A percentile compares a stretch with the other conserved stretches of the same genome.
These are phyloP conservation scores for Melaleuca quinquenervia DNA, from an alignment of 345 rosid genomes.

Conservation along the genomic window DNA sequence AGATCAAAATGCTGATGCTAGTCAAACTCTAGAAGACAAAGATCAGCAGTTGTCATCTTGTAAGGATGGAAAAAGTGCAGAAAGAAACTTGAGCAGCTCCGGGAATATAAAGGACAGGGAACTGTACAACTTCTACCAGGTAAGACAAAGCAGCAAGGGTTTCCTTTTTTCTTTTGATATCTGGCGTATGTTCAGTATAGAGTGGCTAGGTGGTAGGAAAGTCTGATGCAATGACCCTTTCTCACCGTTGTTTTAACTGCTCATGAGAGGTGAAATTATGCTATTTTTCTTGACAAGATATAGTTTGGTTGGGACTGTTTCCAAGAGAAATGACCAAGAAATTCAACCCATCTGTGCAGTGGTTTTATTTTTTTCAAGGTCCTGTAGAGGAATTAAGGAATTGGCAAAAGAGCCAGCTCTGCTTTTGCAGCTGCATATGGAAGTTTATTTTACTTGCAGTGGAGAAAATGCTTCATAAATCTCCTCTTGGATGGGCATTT, in stretches of 20 bases:
- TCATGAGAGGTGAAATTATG: neutral
- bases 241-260: neutral
- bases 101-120: slow-evolving; percentile 43
- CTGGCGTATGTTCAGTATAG: neutral
- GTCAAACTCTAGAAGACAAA: slow-evolving; percentile 21
- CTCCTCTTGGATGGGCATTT: neutral
- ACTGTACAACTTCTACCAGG: slow-evolving; percentile 82
- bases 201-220: neutral
- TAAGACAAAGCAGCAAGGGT: slow-evolving; percentile 11
- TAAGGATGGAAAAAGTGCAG: slow-evolving; percentile 27
- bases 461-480: neutral
- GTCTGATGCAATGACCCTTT: neutral
- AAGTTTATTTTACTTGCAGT: neutral
- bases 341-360: neutral
- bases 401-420: neutral
- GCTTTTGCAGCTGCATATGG: neutral
- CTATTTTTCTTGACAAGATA: neutral
- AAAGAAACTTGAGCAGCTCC: slow-evolving; percentile 14
- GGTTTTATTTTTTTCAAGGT: neutral
- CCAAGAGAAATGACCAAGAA: neutral
- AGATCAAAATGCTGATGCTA: slow-evolving; percentile 24
- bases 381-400: neutral
- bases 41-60: slow-evolving; percentile 19
- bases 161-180: neutral
- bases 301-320: neutral